A percentile compares a stretch with the other conserved stretches of the same genome.
These are phyloP conservation scores for Cerioporus squamosus DNA, from an alignment of 1,284 basidiomycete genomes.

Conservation along the genomic window DNA sequence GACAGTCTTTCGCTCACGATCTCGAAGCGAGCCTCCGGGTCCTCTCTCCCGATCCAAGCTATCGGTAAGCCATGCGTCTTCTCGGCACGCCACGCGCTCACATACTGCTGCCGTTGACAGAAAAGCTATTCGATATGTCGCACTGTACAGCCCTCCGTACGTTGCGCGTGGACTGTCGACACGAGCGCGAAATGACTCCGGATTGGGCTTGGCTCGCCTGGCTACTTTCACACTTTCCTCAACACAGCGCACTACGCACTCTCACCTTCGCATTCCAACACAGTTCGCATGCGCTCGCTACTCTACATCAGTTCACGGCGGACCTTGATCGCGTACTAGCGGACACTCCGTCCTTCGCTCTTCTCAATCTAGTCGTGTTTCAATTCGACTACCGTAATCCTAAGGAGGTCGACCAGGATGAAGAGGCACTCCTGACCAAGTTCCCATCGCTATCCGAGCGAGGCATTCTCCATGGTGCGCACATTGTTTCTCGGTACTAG, in stretches of 20 bases:
- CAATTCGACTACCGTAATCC: slow-evolving; percentile 8
- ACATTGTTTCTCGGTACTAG: not conserved
- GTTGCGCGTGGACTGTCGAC: slow-evolving; percentile 16
- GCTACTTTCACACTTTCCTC: slow-evolving; percentile 6
- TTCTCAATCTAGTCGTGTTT: slow-evolving; percentile 2
- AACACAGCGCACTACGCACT: not conserved
- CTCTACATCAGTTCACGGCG: slow-evolving; percentile 9
- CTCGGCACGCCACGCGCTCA: not conserved
- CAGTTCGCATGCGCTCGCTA: slow-evolving; percentile 18
- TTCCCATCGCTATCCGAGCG: slow-evolving; percentile 4
- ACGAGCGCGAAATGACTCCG: slow-evolving; percentile 9
- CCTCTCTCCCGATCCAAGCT: not conserved
- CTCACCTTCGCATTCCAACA: slow-evolving; percentile 15
- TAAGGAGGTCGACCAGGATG: slow-evolving; percentile 7
- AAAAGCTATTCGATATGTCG: slow-evolving; percentile 16
- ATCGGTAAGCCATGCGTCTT: slow-evolving; percentile 9
- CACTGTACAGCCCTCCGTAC: slow-evolving; percentile 7
- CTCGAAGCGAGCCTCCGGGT: slow-evolving; percentile 2
- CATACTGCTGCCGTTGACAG: not conserved
- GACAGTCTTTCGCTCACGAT: slow-evolving; percentile 14
- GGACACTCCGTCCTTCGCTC: not conserved
- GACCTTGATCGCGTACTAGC: slow-evolving; percentile 11
- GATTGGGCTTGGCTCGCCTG: slow-evolving; percentile 18
- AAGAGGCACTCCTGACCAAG: not conserved
- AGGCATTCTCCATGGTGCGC: slow-evolving; percentile 4